Base-by-base conservation (phyloP, 768 basidiomycete genomes). In the Wakefieldia striispora region DNA sequence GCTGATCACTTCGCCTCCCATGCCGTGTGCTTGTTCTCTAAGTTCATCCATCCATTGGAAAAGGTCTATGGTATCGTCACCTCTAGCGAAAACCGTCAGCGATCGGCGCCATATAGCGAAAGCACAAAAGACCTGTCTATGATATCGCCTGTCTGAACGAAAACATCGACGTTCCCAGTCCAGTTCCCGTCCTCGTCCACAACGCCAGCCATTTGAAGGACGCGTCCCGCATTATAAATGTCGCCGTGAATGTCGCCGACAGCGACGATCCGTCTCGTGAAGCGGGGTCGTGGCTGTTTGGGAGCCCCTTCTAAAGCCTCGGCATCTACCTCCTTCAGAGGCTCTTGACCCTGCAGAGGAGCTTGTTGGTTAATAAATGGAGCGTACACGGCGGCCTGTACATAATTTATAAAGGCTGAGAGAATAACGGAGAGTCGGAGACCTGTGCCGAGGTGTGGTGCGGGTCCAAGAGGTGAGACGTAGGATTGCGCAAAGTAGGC, bases 131-230 rank as follows among this genome's bases (percentile, higher is more conserved):
- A 88, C 92, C 94, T 74, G 70, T 97, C 94, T 47, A 97, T 89
- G 27, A 97, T 94, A 68, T 97, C 94, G 3, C 94, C 95, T 0
- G 94, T 97, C 73, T 98, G 95, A 16, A 97, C 93, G 49, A 97
- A 84, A 40, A 86, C 83, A 62, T 93, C 88, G 1, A 86, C 80
- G 24, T 86, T 73, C 5, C 89, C 92, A 3, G 82, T 80, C 95
- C 95, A 98, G 47, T 84, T 74, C 2, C 84, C 84, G 6, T 77
- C 61, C 11, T 79, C 76, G 58, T 93, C 83, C 3, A 87, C 81
- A 5, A 97, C 85, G 1, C 77, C 76, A 1, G 91, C 81, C 75
- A 93, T 92, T 31, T 84, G 74, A 26, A 98, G 73, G 19, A 97
- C 92, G 36, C 74, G 78, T 55, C 78, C 79, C 11, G 93, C 86